A percentile compares a stretch with the other conserved stretches of the same genome.
Evolutionary conservation across 2,329 filamentous ascomycete genomes (phyloP).

Genomic region (Pestalotiopsis sp.): DNA sequence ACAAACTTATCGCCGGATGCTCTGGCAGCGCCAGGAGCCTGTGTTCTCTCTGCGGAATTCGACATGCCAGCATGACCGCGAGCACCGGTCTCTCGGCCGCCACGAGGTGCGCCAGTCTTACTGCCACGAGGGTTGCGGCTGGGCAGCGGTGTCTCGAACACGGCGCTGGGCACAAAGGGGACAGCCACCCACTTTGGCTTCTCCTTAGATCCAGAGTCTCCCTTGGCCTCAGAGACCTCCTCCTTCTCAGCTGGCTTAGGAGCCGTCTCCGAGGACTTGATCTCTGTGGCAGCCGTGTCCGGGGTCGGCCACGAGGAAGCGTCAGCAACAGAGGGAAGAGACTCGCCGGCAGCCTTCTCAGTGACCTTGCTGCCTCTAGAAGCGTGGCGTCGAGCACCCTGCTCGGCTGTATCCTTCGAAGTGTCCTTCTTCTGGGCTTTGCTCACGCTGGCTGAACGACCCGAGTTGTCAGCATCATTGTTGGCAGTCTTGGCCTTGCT

Average conservation of each 20-base stretch:
- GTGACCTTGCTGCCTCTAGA: slow-evolving; percentile 46
- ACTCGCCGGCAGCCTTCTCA: slow-evolving; percentile 31
- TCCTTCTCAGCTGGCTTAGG: slow-evolving; percentile 59
- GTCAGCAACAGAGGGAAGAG: slow-evolving; percentile 71
- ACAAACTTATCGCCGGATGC: background rate
- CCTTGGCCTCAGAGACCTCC: slow-evolving; percentile 61
- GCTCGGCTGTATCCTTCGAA: slow-evolving; percentile 40
- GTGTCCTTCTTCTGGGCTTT: slow-evolving; percentile 48
- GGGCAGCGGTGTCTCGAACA: slow-evolving; percentile 82
- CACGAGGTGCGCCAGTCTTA: slow-evolving; percentile 25
- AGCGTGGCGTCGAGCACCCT: slow-evolving; percentile 38
- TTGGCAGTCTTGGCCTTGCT: slow-evolving; percentile 14
- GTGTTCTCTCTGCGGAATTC: background rate
- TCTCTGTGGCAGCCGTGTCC: slow-evolving; percentile 74
- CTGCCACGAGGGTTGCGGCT: slow-evolving; percentile 53
- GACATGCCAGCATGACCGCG: slow-evolving; percentile 20
- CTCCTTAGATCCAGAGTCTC: slow-evolving; percentile 53
- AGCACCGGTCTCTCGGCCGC: slow-evolving; percentile 26
- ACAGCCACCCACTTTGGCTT: slow-evolving; percentile 88
- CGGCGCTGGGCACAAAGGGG: slow-evolving; percentile 79
- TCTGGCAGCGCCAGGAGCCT: background rate
- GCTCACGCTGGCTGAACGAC: slow-evolving; percentile 25
- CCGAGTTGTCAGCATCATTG: slow-evolving; percentile 8
- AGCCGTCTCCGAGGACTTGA: slow-evolving; percentile 70
- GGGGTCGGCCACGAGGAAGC: slow-evolving; percentile 88